Conservation (phyloP, 192 early-diverging fungal species). For the Coemansia sp. region DNA sequence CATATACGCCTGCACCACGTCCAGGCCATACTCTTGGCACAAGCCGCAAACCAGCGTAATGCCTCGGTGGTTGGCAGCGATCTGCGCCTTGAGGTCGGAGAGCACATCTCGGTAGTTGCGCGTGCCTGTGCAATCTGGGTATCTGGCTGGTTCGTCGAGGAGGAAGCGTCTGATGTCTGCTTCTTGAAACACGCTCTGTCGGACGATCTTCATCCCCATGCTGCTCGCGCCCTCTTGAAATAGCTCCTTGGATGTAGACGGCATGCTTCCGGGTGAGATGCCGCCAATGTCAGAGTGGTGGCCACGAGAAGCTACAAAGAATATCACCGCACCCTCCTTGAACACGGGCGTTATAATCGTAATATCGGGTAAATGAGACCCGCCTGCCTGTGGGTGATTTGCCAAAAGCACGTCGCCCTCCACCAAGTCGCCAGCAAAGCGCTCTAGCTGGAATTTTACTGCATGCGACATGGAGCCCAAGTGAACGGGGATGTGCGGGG, state of each 20-base stretch:
- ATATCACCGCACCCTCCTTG: slow-evolving; percentile 63
- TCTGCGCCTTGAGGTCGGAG: slow-evolving; percentile 93
- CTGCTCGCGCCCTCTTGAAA: slow-evolving; percentile 94
- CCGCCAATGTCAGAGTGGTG: slow-evolving; percentile 97
- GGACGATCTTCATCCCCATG: slow-evolving; percentile 84
- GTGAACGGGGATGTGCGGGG: slow-evolving; percentile 91
- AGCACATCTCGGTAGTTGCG: slow-evolving; percentile 88
- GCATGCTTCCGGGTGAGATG: slow-evolving; percentile 82
- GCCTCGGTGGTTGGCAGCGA: slow-evolving; percentile 94
- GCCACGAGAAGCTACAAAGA: slow-evolving; percentile 92
- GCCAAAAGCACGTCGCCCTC: slow-evolving; percentile 94
- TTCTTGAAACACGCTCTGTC: slow-evolving; percentile 76
- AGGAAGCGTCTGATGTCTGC: slow-evolving; percentile 74
- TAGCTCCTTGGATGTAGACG: slow-evolving; percentile 86
- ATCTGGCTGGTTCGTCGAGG: slow-evolving; percentile 76
- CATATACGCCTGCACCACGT: slow-evolving; percentile 96
- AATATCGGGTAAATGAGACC: slow-evolving; percentile 93
- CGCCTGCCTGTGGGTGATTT: slow-evolving; percentile 94
- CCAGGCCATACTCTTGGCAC: slow-evolving; percentile 79
- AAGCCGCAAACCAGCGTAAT: slow-evolving; percentile 77
- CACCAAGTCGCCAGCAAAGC: slow-evolving; percentile 61
- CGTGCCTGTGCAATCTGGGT: slow-evolving; percentile 83
- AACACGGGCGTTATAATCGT: slow-evolving; percentile 97
- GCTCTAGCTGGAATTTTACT: slow-evolving; percentile 85
- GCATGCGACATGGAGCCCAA: slow-evolving; percentile 92